Base-by-base conservation (phyloP, 140 eudicot genomes). In the Ambrosia hybrid region DNA sequence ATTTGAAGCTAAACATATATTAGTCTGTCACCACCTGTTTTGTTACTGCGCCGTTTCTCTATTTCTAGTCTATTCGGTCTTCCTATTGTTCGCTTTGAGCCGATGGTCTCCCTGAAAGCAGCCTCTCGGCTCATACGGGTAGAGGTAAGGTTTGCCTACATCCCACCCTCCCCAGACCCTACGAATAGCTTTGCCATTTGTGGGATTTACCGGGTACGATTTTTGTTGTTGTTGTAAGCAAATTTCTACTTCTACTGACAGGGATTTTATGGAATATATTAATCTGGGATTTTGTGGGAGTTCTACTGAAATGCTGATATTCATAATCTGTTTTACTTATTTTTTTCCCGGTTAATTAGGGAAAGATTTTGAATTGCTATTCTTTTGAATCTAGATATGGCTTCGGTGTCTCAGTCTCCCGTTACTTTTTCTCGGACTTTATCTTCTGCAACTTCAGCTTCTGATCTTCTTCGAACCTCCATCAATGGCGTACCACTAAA, bases 391-490 rank as follows among this genome's bases (percentile, higher is more conserved):
- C 73, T 68, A 62, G 65, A 71, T 60, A 92, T 92, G 95, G 88
- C 95, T 82, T 78, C 81, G 36, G 70, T 76, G 52, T 79, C 85
- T 43, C 91, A 77, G 41, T 76, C 94, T 60, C 82, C 85, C 0
- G 87, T 75, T 63, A 52, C 88, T 1, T 84, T 85, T 48, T 65
- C 90, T 59, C 85, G 86, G 65, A 83, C 78, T 69, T 83, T 85
- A 66, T 82, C 81, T 75, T 75, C 89, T 26, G 81, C 80, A 57
- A 71, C 87, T 43, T 71, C 90, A 16, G 96, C 92, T 56, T 92
- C 96, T 5, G 95, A 89, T 72, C 85, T 85, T 81, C 87, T 89
- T 39, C 80, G 82, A 73, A 87, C 95, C 79, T 89, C 89, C 6
- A 74, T 77, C 15, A 87, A 82, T 63, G 84, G 81, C 56, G 83